These are phyloP conservation scores for Plenodomus biglobosus DNA, from an alignment of 2,329 filamentous ascomycete species.

Conservation along the genomic window DNA sequence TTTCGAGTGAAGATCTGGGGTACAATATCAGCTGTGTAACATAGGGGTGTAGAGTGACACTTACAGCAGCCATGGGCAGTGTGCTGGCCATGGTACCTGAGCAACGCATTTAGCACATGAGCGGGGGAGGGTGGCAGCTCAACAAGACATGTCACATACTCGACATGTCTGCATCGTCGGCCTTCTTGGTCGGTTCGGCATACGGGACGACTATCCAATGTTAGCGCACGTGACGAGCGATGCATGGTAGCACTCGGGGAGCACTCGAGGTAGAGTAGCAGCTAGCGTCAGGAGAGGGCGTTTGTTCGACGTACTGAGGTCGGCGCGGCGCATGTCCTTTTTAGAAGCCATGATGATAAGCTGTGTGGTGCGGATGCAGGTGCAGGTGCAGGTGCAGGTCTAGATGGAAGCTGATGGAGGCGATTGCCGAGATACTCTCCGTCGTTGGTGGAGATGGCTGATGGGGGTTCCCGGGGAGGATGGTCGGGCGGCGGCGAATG, in stretches of 20 bases:
- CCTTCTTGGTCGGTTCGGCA: slow-evolving; percentile 69
- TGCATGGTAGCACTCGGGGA: too few species aligned
- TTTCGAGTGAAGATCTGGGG: slow-evolving; percentile 83
- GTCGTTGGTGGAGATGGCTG: slow-evolving; percentile 6
- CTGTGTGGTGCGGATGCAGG: slow-evolving; percentile 20
- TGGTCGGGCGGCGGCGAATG: not conserved
- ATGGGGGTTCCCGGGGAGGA: slow-evolving; percentile 9
- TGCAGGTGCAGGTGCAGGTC: not conserved
- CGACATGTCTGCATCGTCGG: slow-evolving; percentile 67
- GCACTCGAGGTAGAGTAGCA: not conserved
- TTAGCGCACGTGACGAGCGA: slow-evolving; percentile 36
- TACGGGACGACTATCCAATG: slow-evolving; percentile 75
- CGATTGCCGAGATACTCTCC: slow-evolving; percentile 5
- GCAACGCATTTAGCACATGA: slow-evolving; percentile 4
- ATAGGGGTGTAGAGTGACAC: slow-evolving; percentile 31
- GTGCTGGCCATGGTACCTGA: slow-evolving; percentile 69
- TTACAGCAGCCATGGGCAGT: slow-evolving; percentile 85
- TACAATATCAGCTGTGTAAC: slow-evolving; percentile 32
- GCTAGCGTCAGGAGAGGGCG: not conserved
- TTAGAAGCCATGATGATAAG: slow-evolving; percentile 61
- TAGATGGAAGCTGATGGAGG: not conserved
- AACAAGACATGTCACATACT: slow-evolving; percentile 52
- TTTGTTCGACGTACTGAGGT: slow-evolving; percentile 63
- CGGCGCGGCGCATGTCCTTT: slow-evolving; percentile 74
- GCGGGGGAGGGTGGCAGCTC: not conserved